Evolutionary conservation across 176 grass and related monocot species (phyloP), one percentile per base, ranked within the genome.

Genomic region (Zizania latifolia): DNA sequence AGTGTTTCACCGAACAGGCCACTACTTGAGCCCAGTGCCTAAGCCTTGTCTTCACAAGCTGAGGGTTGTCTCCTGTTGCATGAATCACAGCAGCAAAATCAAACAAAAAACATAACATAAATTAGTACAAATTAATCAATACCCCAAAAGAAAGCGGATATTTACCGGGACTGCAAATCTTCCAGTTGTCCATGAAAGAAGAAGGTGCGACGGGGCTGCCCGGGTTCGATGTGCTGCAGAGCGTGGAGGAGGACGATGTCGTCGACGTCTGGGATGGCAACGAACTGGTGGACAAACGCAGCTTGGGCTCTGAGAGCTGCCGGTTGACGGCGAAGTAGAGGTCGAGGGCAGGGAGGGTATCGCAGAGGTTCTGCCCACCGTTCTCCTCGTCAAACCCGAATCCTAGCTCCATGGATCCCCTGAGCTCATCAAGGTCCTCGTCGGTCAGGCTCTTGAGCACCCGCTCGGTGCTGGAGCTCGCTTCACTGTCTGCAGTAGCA

Each of bases 21-120:
- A 88, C 85, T 41, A 83, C 75, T 72, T 87, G 85, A 29, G 85
- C 85, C 85, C 80, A 87, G 10, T 87, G 85, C 75, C 80, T 83
- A 54, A 87, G 80, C 43, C 85, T 83, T 44, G 75, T 79, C 74
- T 87, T 87, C 61, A 87, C 75, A 43, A 68, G 80, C 61, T 83
- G 80, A 44, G 85, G 85, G 68, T 83, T 83, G 8, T 87, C 85
- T 33, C 53, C 80, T 74, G 40, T 70, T 71, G 44, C 37, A 58
- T 64, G 36, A 29, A 57, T 76, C 15, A 63, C 29, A 9, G 27
- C 6, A 48, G 32, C 5, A 3, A 51, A 68, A 68, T 15, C 8
- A 54, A 19, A 13, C 11, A 71, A 63, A 69, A 69, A 32, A 0
- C 48, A 9, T 34, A 35, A 10, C 1, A 5, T 54, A 51, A 19